Base-by-base conservation (phyloP, 2,329 filamentous ascomycete genomes). In the Verticillium nubilum region DNA sequence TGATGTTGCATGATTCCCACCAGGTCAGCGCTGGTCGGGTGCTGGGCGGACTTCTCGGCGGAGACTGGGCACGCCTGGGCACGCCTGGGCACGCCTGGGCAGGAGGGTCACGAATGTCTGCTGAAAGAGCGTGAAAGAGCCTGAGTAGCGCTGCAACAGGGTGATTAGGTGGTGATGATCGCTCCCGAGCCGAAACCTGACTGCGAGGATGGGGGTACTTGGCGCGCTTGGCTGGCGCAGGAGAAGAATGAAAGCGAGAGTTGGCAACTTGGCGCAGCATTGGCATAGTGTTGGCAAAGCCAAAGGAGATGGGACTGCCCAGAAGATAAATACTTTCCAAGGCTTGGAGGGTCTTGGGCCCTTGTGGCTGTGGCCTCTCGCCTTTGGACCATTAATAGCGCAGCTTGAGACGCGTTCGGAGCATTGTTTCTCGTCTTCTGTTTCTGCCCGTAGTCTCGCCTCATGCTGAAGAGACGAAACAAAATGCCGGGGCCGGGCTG, bases 261-360 rank as follows among this genome's bases (percentile, higher is more conserved):
- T 56, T 56, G 29, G 54, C 54, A 28, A 56, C 19, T 27, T 47
- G 37, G 37, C 37, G 37, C 37, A 19, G 37, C 19, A 56, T n/a
- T 23, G 37, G 54, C 54, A 35, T 42, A 47, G 54, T 35, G 19
- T 56, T 56, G 54, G 54, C 33, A 27, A 56, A 47, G 35, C 33
- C 54, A 56, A 33, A 37, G 27, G 54, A 26, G 28, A 27, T 47
- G 54, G 54, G 54, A 27, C 31, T 26, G 54, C 33, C 33, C 52
- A 27, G 54, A 26, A 42, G 54, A 56, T 56, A 56, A 56, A 56
- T 56, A 35, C 33, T 56, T 56, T 56, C 54, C 27, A 28, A 54
- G 27, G n/a, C 37, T 47, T 47, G 37, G n/a, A 19, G 23, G 27
- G 52, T 31, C 28, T 29, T 31, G 52, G 28, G 27, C 52, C n/a